Evolutionary conservation across 495 filamentous ascomycete species (phyloP), one percentile per base, ranked within the genome.

Genomic region (Copromyces sp.): DNA sequence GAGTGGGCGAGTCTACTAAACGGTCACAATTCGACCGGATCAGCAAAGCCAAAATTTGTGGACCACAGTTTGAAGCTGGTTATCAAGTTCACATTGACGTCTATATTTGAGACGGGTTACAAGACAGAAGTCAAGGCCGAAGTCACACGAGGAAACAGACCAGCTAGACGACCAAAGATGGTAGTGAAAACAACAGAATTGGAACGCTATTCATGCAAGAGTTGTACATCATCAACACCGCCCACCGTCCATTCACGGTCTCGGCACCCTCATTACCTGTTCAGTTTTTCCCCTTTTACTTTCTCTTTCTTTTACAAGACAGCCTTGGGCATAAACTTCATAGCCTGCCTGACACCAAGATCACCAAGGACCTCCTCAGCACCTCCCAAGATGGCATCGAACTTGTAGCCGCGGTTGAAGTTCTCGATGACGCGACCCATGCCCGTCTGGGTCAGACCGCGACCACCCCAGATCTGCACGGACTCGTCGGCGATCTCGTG

Each of bases 331-430:
- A 95, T 93, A 70, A 86, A 86, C 83, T 90, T 92, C 83, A 94
- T 86, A 11, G 93, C 93, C 83, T 95, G 92, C 71, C 92, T 84
- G 2, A 95, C 92, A 20, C 92, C 93, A 71, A 95, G 79, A 81
- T 97, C 93, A 4, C 88, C 92, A 70, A 97, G 80, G 71, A 95
- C 89, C 83, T 95, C 93, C 81, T 97, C 93, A 14, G 92, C 90
- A 3, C 93, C 93, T 69, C 93, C 93, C 6, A 97, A 81, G 74
- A 97, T 94, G 16, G 93, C 89, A 81, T 97, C 93, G 76, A 95
- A 95, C 84, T 95, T 95, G 82, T 95, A 95, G 0, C 89, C 92
- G 40, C 92, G 86, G 78, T 94, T 85, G 84, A 94, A 95, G 84
- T 89, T 89, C 83, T 95, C 93, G 42, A 95, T 87, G 35, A 92